phyloP scores from a whole-genome alignment of 352 stramenopile species.

The Phytopythium vexans region DNA sequence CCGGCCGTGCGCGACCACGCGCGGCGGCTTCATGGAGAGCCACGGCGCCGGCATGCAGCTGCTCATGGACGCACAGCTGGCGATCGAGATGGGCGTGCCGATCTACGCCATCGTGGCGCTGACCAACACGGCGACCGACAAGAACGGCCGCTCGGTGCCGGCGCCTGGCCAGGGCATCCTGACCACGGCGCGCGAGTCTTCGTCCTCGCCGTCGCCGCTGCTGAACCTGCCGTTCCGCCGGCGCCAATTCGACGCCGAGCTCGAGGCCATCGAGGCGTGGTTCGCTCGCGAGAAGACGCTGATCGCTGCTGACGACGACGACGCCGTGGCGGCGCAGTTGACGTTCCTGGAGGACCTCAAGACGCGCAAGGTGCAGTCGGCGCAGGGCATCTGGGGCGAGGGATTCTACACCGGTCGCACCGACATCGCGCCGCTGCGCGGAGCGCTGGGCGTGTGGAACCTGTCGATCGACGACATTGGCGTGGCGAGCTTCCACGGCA shows the following conservation, averaged over 20 bases:
- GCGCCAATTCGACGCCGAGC: constrained; percentile 69
- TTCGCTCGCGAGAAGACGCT: constrained; percentile 54
- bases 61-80: constrained; percentile 85
- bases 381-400: constrained; percentile 66
- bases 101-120: constrained; percentile 86
- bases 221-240: constrained; percentile 73
- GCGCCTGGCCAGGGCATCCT: constrained; percentile 84
- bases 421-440: constrained; percentile 76
- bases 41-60: constrained; percentile 86
- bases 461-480: constrained; percentile 77
- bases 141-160: constrained; percentile 81
- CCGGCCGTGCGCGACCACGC: constrained; percentile 72
- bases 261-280: constrained; percentile 73
- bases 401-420: constrained; percentile 53
- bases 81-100: constrained; percentile 82
- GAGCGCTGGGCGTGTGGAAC: constrained; percentile 75
- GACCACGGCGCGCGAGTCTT: constrained; percentile 70
- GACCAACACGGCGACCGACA: constrained; percentile 86
- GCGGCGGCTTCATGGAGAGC: constrained; percentile 87
- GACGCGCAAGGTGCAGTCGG: constrained; percentile 59
- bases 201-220: constrained; percentile 37
- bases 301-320: constrained; percentile 21
- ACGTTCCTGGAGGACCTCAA: constrained; percentile 64
- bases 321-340: constrained; percentile 10
- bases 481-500: constrained; percentile 85